Evolutionary conservation across 768 basidiomycete species (phyloP), one percentile per base, ranked within the genome.

Genomic region (Amanita rimosa): DNA sequence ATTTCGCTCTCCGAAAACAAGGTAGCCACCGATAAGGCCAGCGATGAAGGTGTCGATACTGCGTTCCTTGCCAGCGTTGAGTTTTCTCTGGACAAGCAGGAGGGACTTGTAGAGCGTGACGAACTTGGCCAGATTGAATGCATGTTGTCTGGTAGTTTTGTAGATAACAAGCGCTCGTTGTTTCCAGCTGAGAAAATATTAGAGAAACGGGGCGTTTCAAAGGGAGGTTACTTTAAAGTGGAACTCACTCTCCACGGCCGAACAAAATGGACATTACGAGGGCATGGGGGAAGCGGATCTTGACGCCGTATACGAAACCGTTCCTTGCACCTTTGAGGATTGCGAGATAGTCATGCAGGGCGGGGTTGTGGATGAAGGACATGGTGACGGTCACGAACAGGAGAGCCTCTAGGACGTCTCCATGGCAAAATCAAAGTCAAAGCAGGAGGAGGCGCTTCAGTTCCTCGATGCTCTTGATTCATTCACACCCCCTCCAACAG

Each of bases 251-350:
- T 69, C 92, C 92, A 42, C 84, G 77, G 27, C 92, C 91, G 59
- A 97, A 98, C 36, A 98, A 71, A 52, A 96, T 77, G 19, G 92
- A 86, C 94, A 97, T 97, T 44, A 98, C 84, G 24, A 98, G 70
- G 1, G 95, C 95, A 75, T 98, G 95, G 34, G 95, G 95, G 58
- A 95, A 94, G 37, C 92, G 72, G 53, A 95, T 85, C 67, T 92
- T 91, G 56, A 84, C 85, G 33, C 90, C 90, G 57, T 92, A 93
- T 7, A 92, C 85, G 52, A 91, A 76, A 4, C 91, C 91, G 60
- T 92, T 92, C 36, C 90, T 77, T 27, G 91, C 88, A 38, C 96
- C 95, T 64, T 99, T 99, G 61, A 98, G 66, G 57, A 99, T 85
- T 21, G 90, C 86, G 39, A 98, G 78, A 57, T 86, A 81, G 61